These are phyloP conservation scores for Candolleomyces eurysporus DNA, from an alignment of 768 basidiomycete species.

Conservation along the genomic window DNA sequence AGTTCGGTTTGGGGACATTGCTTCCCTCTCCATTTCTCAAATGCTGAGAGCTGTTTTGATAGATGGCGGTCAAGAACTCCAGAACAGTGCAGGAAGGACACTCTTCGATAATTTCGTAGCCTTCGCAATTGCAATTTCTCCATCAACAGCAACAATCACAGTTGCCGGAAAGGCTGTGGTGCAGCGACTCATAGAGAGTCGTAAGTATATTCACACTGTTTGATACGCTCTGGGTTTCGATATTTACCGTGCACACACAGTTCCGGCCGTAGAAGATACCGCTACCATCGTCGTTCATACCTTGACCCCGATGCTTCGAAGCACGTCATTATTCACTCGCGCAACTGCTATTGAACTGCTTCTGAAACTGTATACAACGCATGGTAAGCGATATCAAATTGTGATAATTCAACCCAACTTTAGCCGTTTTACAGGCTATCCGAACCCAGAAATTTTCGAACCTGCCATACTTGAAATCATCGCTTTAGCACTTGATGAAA, in stretches of 20 bases:
- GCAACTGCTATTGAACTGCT: background rate
- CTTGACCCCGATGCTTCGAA: background rate
- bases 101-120: background rate
- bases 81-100: background rate
- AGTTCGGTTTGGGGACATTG: background rate
- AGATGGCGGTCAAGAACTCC: background rate
- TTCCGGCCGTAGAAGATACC: background rate
- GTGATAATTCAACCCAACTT: too few relatives aligned
- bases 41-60: background rate
- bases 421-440: background rate
- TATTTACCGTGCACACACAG: background rate
- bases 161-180: background rate
- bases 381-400: background rate
- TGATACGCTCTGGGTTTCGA: background rate
- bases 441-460: background rate
- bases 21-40: background rate
- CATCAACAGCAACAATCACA: background rate
- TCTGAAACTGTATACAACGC: background rate
- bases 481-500: background rate
- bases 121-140: background rate
- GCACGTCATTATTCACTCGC: background rate
- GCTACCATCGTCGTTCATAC: background rate
- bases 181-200: background rate
- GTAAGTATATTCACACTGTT: background rate
- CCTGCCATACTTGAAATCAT: background rate